Conservation (phyloP, 192 early-diverging fungal species). For the Diversispora epigaea region DNA sequence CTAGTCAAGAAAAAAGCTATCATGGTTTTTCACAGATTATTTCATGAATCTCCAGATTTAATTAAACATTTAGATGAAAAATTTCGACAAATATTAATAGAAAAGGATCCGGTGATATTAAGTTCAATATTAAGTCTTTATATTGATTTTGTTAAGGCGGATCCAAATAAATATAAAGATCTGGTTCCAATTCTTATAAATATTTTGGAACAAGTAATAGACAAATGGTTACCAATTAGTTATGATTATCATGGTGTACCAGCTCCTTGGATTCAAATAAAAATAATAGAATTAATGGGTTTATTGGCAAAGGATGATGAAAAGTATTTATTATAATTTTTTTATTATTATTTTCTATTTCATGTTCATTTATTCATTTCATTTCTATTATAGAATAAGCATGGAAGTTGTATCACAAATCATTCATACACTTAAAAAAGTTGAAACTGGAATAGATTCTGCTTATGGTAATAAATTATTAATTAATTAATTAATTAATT, state of each 20-base stretch:
- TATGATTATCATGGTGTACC: conserved; percentile 54
- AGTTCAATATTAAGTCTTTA: conserved; percentile 45
- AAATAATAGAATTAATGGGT: conserved; percentile 47
- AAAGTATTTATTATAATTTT: background rate
- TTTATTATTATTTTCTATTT: background rate
- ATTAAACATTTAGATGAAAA: conserved; percentile 40
- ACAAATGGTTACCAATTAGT: conserved; percentile 45
- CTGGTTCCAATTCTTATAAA: conserved; percentile 40
- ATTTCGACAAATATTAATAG: conserved; percentile 43
- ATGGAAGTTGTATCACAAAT: conserved; percentile 16
- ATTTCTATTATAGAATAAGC: conserved; percentile 12
- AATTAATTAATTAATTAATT: too few species aligned
- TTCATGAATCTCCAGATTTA: conserved; percentile 36
- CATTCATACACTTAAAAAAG: conserved; percentile 25
- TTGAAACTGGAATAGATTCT: conserved; percentile 42
- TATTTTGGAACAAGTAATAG: conserved; percentile 50
- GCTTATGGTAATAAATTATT: conserved; percentile 38
- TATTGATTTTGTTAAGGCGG: conserved; percentile 37
- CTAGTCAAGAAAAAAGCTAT: conserved; percentile 53
- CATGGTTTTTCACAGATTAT: conserved; percentile 45
- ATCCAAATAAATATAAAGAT: conserved; percentile 38
- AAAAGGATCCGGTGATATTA: conserved; percentile 50
- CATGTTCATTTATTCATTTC: background rate
- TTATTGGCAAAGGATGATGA: conserved; percentile 37
- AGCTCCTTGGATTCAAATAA: conserved; percentile 58